Conservation (phyloP, 768 basidiomycete genomes). For the Mycena venus region DNA sequence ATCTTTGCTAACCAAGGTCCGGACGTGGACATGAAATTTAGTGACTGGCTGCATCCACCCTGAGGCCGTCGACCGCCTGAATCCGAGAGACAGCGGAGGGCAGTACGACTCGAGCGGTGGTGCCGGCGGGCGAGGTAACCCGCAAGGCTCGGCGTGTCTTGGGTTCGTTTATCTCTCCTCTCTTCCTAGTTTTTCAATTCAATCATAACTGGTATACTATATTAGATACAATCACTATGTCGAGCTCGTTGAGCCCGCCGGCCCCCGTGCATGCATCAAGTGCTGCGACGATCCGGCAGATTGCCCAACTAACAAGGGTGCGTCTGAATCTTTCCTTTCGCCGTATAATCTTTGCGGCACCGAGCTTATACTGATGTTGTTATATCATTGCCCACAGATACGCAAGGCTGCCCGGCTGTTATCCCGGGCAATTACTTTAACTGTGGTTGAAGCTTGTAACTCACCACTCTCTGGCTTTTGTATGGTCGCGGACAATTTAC, state of each 20-base stretch:
- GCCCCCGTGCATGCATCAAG: constrained; percentile 65
- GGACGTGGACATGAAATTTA: constrained; percentile 39
- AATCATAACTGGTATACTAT: not conserved
- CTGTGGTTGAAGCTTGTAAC: constrained; percentile 49
- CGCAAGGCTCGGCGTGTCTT: constrained; percentile 62
- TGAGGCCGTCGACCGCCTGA: constrained; percentile 55
- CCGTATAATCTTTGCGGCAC: not conserved
- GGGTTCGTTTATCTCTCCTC: constrained; percentile 51
- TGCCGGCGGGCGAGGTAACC: constrained; percentile 62
- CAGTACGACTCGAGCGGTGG: constrained; percentile 74
- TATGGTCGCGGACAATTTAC: not conserved
- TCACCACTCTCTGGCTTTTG: not conserved
- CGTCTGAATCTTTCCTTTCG: not conserved
- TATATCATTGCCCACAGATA: constrained; percentile 49
- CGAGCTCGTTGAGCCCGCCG: constrained; percentile 68
- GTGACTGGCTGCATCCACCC: constrained; percentile 72
- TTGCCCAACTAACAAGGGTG: constrained; percentile 66
- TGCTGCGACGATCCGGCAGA: constrained; percentile 69
- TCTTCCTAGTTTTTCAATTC: not conserved
- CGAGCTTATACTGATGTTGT: not conserved
- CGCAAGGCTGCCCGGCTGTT: constrained; percentile 64
- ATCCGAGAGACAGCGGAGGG: constrained; percentile 63
- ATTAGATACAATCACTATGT: constrained; percentile 70
- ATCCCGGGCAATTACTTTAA: constrained; percentile 69
- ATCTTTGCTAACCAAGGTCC: not conserved